phyloP scores from a whole-genome alignment of 164 flowering plant species.

The Tetracentron sinense region DNA sequence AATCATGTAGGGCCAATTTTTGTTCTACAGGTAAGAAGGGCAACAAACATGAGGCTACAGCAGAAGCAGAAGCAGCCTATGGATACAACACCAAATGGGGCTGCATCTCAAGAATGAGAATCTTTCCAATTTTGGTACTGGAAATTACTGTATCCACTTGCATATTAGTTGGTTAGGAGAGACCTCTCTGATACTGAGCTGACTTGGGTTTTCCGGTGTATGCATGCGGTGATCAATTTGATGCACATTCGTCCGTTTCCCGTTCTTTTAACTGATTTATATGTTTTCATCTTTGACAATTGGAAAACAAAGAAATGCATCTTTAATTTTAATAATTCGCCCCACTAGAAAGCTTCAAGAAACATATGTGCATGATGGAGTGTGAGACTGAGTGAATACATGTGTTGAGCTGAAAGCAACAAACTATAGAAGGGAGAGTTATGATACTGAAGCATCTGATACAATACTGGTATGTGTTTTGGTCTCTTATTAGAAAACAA shows the following conservation, averaged over 20 bases:
- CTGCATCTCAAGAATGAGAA: slow-evolving; percentile 29
- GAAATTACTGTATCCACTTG: neutral
- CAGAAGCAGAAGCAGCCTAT: slow-evolving; percentile 54
- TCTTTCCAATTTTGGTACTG: neutral
- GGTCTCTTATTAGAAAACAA: too few relatives aligned
- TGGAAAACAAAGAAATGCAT: neutral
- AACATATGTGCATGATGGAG: too few relatives aligned
- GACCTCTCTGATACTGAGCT: neutral
- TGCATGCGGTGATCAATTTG: too few relatives aligned
- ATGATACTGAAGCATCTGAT: too few relatives aligned
- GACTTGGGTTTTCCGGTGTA: too few relatives aligned
- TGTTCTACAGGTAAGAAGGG: slow-evolving; percentile 63
- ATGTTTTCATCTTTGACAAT: neutral
- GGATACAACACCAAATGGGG: slow-evolving; percentile 54
- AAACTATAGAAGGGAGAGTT: too few relatives aligned
- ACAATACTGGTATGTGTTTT: too few relatives aligned
- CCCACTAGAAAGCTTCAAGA: neutral
- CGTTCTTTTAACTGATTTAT: neutral
- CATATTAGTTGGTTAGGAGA: neutral
- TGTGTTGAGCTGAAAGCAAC: too few relatives aligned
- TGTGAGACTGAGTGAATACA: too few relatives aligned
- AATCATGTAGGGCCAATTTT: neutral
- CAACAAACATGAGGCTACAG: slow-evolving; percentile 49
- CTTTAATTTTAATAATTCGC: too few relatives aligned
- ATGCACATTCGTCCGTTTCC: neutral